phyloP scores from a whole-genome alignment of 768 basidiomycete genomes.

The Boletus reticuloceps region DNA sequence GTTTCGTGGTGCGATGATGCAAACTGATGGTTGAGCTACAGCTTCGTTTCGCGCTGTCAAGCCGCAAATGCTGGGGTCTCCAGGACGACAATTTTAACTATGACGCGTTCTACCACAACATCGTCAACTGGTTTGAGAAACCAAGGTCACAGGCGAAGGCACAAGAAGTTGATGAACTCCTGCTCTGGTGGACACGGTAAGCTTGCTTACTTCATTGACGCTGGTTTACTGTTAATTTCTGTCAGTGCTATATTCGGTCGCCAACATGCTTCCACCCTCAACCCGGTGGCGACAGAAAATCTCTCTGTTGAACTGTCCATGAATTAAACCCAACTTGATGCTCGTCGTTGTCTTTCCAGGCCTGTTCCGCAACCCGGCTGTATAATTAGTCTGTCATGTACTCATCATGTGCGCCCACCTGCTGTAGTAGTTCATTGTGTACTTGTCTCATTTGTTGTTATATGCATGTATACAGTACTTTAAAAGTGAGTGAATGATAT shows the following conservation, averaged over 20 bases:
- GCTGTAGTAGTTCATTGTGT: too few species aligned
- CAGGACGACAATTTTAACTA: background rate
- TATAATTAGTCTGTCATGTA: too few species aligned
- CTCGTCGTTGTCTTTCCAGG: too few species aligned
- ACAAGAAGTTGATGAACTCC: background rate
- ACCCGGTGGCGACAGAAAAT: background rate
- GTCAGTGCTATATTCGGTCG: background rate
- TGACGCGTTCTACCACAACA: background rate
- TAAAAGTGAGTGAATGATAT: too few species aligned
- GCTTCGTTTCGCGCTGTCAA: background rate
- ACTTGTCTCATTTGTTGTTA: too few species aligned
- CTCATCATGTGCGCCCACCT: too few species aligned
- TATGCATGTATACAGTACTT: too few species aligned
- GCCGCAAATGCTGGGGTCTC: background rate
- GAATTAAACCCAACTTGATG: background rate
- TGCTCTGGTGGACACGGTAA: background rate
- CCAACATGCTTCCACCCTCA: background rate
- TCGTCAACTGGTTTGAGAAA: background rate
- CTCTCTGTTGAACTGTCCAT: background rate
- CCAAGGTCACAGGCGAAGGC: background rate
- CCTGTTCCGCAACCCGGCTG: too few species aligned
- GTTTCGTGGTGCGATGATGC: too few species aligned
- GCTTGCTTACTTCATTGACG: background rate
- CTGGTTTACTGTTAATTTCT: background rate
- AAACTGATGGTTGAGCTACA: background rate